Percentiles rank a stretch among this genome's conserved stretches.
Conservation (phyloP, 2,329 filamentous ascomycete genomes). For the Aureobasidium uvarum region DNA sequence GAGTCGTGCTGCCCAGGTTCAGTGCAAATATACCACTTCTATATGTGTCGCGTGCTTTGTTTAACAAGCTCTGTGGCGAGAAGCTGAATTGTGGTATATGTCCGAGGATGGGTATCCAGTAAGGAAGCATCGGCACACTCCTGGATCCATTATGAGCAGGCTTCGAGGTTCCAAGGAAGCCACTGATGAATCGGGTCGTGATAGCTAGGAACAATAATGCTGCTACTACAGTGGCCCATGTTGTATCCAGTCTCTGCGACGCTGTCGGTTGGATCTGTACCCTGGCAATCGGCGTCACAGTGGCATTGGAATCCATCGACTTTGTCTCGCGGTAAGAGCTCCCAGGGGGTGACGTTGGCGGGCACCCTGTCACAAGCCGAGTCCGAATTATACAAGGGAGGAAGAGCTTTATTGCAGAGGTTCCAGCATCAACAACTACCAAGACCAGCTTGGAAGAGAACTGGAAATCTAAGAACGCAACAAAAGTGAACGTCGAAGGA, state of each 20-base stretch:
- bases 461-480: no score
- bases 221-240: not conserved
- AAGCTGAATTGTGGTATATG: constrained; percentile 54
- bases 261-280: not conserved
- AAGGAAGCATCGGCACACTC: constrained; percentile 53
- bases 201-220: constrained; percentile 10
- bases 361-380: constrained; percentile 6
- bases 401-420: not conserved
- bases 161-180: constrained; percentile 22
- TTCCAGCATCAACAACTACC: not conserved
- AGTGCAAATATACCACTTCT: constrained; percentile 49
- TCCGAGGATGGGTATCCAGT: constrained; percentile 60
- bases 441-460: not conserved
- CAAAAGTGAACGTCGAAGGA: not conserved
- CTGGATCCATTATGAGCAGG: constrained; percentile 31
- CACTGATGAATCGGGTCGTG: constrained; percentile 28
- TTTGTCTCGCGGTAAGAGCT: not conserved
- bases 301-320: constrained; percentile 2
- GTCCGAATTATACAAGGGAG: not conserved
- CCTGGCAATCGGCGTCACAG: not conserved
- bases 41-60: constrained; percentile 42
- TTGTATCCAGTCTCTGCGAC: not conserved
- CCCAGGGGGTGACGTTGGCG: not conserved
- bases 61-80: constrained; percentile 47
- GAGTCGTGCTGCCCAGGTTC: constrained; percentile 50